phyloP scores from a whole-genome alignment of 2,329 filamentous ascomycete genomes.

The Stromatinia cepivora region DNA sequence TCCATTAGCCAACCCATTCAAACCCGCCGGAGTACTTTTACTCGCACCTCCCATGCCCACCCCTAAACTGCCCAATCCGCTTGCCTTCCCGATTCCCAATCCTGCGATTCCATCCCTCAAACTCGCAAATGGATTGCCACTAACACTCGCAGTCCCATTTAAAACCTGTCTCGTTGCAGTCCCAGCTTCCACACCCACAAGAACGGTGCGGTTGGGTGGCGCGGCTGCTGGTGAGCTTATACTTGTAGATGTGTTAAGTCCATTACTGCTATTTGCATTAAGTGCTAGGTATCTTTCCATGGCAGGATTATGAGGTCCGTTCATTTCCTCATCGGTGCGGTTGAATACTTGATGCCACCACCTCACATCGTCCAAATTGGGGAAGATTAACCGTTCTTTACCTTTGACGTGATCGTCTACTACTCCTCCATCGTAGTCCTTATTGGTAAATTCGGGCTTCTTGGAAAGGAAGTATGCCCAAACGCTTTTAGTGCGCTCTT shows the following conservation, averaged over 20 bases:
- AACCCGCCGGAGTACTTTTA: conserved; percentile 33
- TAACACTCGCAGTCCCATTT: conserved; percentile 40
- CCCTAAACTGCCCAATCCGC: conserved; percentile 7
- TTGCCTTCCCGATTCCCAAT: conserved; percentile 44
- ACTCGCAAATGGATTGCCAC: conserved; percentile 42
- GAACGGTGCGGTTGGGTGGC: conserved; percentile 3
- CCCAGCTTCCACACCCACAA: conserved; percentile 10
- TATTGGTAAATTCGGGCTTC: conserved; percentile 78
- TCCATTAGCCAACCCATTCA: conserved; percentile 11
- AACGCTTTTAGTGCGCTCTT: conserved; percentile 77
- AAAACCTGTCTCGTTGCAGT: conserved; percentile 33
- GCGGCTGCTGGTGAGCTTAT: conserved; percentile 6
- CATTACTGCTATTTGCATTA: conserved; percentile 18
- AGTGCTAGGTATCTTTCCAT: conserved; percentile 40
- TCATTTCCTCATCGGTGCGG: conserved; percentile 89
- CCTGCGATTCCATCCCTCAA: conserved; percentile 49
- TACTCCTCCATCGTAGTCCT: conserved; percentile 67
- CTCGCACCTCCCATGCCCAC: conserved; percentile 33
- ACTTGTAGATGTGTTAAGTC: neutral
- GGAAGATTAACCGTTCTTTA: conserved; percentile 81
- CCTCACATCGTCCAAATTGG: conserved; percentile 71
- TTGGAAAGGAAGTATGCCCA: conserved; percentile 95
- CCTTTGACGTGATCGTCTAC: conserved; percentile 79
- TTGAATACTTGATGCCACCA: conserved; percentile 95
- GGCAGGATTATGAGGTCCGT: conserved; percentile 60